Evolutionary conservation across 2,329 filamentous ascomycete genomes (phyloP), one percentile per base, ranked within the genome.

Genomic region (Fusarium acutatum): DNA sequence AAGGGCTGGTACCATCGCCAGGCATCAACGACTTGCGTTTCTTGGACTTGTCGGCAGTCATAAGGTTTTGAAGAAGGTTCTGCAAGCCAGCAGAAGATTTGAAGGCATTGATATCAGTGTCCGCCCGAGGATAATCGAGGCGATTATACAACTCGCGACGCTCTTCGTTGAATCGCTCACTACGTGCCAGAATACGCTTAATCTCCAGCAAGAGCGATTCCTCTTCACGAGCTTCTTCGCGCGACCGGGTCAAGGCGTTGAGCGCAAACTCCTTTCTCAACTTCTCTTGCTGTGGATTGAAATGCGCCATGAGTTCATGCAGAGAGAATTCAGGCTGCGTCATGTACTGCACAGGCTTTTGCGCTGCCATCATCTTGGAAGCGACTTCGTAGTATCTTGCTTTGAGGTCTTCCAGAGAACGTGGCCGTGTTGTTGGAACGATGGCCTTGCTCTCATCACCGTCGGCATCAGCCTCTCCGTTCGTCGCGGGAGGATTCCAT

Each of bases 191-290:
- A 74, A 99, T 98, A 67, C 96, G 92, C 79, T 97, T 95, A 62
- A 99, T 90, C 80, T 99, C 96, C 66, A 96, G 88, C 24, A 99
- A 88, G 6, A 99, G 85, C 38, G 94, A 92, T 77, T 97, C 93
- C 83, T 99, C 96, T 81, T 99, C 96, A 71, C 94, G 91, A 32
- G 96, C 93, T 82, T 99, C 96, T 72, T 97, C 94, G 71, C 91
- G 92, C 14, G 92, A 93, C 44, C 96, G 90, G 53, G 91, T 90
- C 73, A 98, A 88, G 52, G 95, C 90, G 56, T 92, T 91, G 72
- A 93, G 89, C 7, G 95, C 96, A 78, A 97, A 93, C 64, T 93
- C 90, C 84, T 98, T 99, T 71, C 96, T 91, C 60, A 90, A 86
- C 30, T 88, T 88, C 83, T 99, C 96, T 76, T 93, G 91, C 22